Conservation (phyloP, 106 monocot genomes). For the Acorus calamus region DNA sequence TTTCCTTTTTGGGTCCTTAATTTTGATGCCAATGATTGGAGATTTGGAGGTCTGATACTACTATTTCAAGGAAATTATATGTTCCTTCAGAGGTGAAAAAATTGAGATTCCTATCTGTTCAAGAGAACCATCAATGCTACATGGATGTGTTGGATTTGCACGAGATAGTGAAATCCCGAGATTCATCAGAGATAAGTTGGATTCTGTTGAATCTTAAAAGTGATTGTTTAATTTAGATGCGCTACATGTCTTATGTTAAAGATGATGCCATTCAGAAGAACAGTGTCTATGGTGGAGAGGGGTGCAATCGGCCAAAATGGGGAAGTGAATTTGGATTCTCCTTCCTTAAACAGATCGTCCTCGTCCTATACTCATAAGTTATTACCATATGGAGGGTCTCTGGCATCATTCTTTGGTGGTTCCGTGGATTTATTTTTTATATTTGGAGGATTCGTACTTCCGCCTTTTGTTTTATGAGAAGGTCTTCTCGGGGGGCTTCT, state of each 20-base stretch:
- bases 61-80: no score
- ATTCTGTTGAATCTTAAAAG: no score
- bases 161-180: no score
- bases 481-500: slow-evolving; percentile 6
- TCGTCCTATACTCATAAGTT: slow-evolving; percentile 17
- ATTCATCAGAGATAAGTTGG: no score
- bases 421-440: slow-evolving; percentile 13
- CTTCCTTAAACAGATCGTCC: slow-evolving; percentile 33
- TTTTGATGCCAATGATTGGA: no score
- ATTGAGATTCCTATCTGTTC: no score
- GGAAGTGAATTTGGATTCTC: slow-evolving; percentile 19
- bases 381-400: slow-evolving; percentile 25
- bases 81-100: no score
- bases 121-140: no score
- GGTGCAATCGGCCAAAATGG: slow-evolving; percentile 25
- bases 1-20: no score
- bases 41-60: no score
- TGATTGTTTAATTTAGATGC: no score
- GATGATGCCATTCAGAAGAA: slow-evolving; percentile 65
- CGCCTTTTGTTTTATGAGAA: slow-evolving; percentile 15
- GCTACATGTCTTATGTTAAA: not conserved
- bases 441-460: slow-evolving; percentile 9
- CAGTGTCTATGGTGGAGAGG: slow-evolving; percentile 21
- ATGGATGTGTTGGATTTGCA: no score
- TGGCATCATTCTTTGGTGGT: slow-evolving; percentile 15